Conservation (phyloP, 495 filamentous ascomycete genomes). For the Penicillium mononematosum region DNA sequence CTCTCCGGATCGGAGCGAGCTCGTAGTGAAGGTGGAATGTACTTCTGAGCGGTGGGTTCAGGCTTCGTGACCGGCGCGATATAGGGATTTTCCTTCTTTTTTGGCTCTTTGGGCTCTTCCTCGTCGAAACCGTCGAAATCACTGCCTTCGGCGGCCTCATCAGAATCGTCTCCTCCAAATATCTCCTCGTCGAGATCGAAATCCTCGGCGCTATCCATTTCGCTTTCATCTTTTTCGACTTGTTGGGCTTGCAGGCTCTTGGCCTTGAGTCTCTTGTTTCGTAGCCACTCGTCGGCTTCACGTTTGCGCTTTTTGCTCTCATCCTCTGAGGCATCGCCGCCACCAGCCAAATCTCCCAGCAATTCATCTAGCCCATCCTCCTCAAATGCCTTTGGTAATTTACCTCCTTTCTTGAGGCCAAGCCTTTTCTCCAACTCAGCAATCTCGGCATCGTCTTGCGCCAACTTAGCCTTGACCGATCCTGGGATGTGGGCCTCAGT, state of each 20-base stretch:
- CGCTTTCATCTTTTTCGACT: conserved; percentile 23
- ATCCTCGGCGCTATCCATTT: conserved; percentile 34
- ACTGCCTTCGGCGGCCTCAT: conserved; percentile 28
- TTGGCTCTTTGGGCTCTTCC: conserved; percentile 33
- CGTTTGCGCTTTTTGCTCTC: conserved; percentile 54
- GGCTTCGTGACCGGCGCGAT: conserved; percentile 49
- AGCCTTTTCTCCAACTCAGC: conserved; percentile 84
- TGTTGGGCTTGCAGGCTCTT: conserved; percentile 41
- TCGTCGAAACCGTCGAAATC: conserved; percentile 45
- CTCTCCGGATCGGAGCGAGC: conserved; percentile 58
- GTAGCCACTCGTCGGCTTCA: conserved; percentile 56
- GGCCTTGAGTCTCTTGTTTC: conserved; percentile 66
- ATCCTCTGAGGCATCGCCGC: conserved; percentile 49
- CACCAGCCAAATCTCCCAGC: conserved; percentile 65
- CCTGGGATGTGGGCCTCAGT: conserved; percentile 45
- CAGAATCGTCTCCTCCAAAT: conserved; percentile 30
- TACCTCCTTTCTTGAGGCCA: conserved; percentile 77
- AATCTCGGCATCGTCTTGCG: conserved; percentile 80
- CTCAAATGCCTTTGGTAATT: conserved; percentile 68
- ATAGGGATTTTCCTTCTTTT: conserved; percentile 61
- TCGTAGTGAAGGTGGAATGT: conserved; percentile 84
- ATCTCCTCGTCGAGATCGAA: conserved; percentile 29
- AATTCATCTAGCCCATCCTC: conserved; percentile 85
- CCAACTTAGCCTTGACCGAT: conserved; percentile 61
- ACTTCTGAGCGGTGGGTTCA: conserved; percentile 53